Percentiles rank a stretch among this genome's conserved stretches.
phyloP scores from a whole-genome alignment of 2,329 filamentous ascomycete genomes.

The Verticillium isaacii region DNA sequence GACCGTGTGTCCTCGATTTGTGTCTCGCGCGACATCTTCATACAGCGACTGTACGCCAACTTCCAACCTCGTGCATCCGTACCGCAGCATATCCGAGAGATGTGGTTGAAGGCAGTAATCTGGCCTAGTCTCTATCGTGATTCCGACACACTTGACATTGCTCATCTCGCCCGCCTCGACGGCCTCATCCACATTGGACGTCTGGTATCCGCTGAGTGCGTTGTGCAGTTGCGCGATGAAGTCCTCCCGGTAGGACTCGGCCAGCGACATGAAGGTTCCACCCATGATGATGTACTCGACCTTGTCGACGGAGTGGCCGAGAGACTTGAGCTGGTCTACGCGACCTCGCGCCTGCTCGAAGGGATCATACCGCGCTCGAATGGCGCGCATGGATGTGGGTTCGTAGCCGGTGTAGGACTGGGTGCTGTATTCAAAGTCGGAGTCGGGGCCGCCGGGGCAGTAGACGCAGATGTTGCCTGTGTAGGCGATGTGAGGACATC shows the following conservation, averaged over 20 bases:
- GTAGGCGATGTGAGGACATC: conserved; percentile 96
- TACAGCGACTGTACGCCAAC: conserved; percentile 96
- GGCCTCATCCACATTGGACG: conserved; percentile 89
- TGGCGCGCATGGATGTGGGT: conserved; percentile 96
- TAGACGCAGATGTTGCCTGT: conserved; percentile 99
- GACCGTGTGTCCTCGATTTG: conserved; percentile 94
- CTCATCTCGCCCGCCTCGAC: conserved; percentile 94
- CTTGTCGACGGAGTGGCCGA: conserved; percentile 97
- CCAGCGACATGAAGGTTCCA: conserved; percentile 96
- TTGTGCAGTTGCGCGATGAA: conserved; percentile 98
- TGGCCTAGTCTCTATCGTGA: conserved; percentile 95
- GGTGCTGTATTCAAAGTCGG: conserved; percentile 98
- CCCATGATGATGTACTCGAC: conserved; percentile 99
- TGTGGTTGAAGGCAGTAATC: conserved; percentile 98
- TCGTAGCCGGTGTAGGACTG: conserved; percentile 99
- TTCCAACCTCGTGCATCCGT: conserved; percentile 91
- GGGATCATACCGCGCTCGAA: conserved; percentile 92
- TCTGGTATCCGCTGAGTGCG: conserved; percentile 92
- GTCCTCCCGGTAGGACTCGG: conserved; percentile 81
- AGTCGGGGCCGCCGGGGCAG: conserved; percentile 94
- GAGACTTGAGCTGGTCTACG: conserved; percentile 91
- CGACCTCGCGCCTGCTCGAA: conserved; percentile 95
- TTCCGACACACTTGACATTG: conserved; percentile 95
- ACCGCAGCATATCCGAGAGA: conserved; percentile 92
- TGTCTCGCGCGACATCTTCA: conserved; percentile 97